phyloP scores from a whole-genome alignment of 2,329 filamentous ascomycete species.

The Apiospora aurea region DNA sequence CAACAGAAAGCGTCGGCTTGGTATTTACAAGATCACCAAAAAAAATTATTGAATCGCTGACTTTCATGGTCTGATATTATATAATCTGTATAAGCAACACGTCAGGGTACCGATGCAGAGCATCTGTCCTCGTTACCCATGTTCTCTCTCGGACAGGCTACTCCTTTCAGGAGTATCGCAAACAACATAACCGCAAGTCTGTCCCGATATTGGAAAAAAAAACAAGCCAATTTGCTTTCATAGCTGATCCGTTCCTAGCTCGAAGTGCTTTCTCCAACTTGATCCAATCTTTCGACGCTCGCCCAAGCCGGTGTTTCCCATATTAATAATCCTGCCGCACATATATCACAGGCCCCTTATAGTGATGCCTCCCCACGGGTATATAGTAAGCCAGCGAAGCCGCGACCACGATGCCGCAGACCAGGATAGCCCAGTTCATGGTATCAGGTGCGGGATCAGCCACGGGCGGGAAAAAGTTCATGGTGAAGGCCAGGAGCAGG shows the following conservation, averaged over 20 bases:
- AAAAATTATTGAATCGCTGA: too few species aligned
- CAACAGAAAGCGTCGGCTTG: too few species aligned
- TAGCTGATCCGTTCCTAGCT: neutral
- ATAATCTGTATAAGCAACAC: too few species aligned
- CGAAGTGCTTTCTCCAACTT: neutral
- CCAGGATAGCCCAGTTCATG: slow-evolving; percentile 30
- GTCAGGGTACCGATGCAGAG: too few species aligned
- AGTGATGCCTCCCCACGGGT: slow-evolving; percentile 24
- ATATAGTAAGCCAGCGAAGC: slow-evolving; percentile 28
- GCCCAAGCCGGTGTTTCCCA: neutral
- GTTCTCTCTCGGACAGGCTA: too few species aligned
- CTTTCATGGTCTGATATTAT: too few species aligned
- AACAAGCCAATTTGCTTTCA: too few species aligned
- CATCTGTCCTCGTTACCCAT: too few species aligned
- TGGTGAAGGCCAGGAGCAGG: slow-evolving; percentile 39
- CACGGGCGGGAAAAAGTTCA: slow-evolving; percentile 29
- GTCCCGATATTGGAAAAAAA: too few species aligned
- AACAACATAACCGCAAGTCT: too few species aligned
- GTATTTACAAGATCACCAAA: too few species aligned
- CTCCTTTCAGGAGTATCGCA: too few species aligned
- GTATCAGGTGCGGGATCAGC: slow-evolving; percentile 22
- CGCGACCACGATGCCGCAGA: slow-evolving; percentile 26
- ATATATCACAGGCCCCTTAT: slow-evolving; percentile 26
- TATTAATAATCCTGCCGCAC: slow-evolving; percentile 19
- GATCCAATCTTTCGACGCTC: neutral